These are phyloP conservation scores for Mycena polygramma DNA, from an alignment of 768 basidiomycete genomes.

Conservation along the genomic window DNA sequence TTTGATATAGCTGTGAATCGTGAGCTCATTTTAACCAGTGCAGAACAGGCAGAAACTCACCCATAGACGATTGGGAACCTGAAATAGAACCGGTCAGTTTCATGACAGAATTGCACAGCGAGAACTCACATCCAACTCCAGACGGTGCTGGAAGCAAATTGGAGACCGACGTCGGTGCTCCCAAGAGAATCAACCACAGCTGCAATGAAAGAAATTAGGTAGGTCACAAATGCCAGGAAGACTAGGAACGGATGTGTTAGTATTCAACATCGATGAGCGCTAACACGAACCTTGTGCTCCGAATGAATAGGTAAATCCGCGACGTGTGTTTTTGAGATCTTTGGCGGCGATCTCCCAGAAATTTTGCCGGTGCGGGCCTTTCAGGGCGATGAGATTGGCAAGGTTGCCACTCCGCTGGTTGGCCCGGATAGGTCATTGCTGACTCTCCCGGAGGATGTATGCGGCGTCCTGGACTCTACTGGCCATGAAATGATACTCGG, in stretches of 20 bases:
- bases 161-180: slow-evolving; percentile 27
- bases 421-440: slow-evolving; percentile 36
- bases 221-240: slow-evolving; percentile 29
- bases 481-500: slow-evolving; percentile 19
- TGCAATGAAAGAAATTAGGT: slow-evolving; percentile 32
- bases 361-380: slow-evolving; percentile 14
- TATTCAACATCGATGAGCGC: background rate
- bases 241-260: slow-evolving; percentile 11
- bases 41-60: background rate
- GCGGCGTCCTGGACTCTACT: slow-evolving; percentile 13
- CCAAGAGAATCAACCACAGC: slow-evolving; percentile 29
- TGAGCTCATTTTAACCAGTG: background rate
- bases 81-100: background rate
- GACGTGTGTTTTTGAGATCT: slow-evolving; percentile 35
- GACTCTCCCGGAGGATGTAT: slow-evolving; percentile 27
- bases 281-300: slow-evolving; percentile 28
- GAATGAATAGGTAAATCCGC: slow-evolving; percentile 32
- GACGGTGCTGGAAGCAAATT: slow-evolving; percentile 36
- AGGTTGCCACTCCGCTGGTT: slow-evolving; percentile 31
- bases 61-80: slow-evolving; percentile 37
- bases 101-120: background rate
- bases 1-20: slow-evolving; percentile 15
- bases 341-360: slow-evolving; percentile 33
- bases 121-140: slow-evolving; percentile 37
- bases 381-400: slow-evolving; percentile 25